Evolutionary conservation across 352 stramenopile genomes (phyloP).

Genomic region (Phytophthora pisi): DNA sequence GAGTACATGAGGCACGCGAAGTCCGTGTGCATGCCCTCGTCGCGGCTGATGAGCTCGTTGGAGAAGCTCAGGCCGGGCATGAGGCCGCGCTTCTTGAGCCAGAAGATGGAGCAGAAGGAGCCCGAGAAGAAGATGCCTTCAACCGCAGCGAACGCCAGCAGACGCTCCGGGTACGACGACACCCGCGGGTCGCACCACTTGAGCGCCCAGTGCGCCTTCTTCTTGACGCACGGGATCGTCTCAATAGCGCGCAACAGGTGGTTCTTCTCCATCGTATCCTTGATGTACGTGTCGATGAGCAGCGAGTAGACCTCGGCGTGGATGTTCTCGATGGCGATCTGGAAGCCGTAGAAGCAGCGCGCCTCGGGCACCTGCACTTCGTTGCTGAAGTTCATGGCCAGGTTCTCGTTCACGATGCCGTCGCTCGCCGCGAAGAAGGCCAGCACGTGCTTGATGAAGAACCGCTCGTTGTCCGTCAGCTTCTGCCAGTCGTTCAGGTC

Average conservation of each 20-base stretch:
- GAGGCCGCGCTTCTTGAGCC: conserved; percentile 99
- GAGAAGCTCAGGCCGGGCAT: conserved; percentile 98
- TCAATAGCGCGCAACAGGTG: conserved; percentile 97
- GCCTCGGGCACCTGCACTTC: conserved; percentile 97
- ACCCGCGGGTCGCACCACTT: conserved; percentile 95
- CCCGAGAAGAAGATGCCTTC: conserved; percentile 99
- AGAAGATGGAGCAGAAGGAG: conserved; percentile 99
- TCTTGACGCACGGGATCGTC: conserved; percentile 96
- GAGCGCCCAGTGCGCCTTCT: conserved; percentile 86
- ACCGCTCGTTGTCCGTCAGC: conserved; percentile 95
- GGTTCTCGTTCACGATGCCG: conserved; percentile 99
- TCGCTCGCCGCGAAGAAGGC: conserved; percentile 99
- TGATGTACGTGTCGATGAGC: conserved; percentile 99
- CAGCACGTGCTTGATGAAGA: conserved; percentile 98
- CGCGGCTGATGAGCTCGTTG: conserved; percentile 98
- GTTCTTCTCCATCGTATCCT: conserved; percentile 94
- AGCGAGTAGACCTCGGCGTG: conserved; percentile 99
- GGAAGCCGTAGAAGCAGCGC: conserved; percentile 99
- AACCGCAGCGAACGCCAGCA: conserved; percentile 97
- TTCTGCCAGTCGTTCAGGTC: conserved; percentile 95
- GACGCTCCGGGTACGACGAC: conserved; percentile 96
- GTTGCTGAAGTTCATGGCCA: conserved; percentile 98
- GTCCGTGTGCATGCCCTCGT: conserved; percentile 99
- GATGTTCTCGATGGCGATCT: conserved; percentile 99
- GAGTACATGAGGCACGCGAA: conserved; percentile 99